Percentiles rank a stretch among this genome's conserved stretches.
Conservation (phyloP, 345 rosid genomes). For the Stellera chamaejasme region DNA sequence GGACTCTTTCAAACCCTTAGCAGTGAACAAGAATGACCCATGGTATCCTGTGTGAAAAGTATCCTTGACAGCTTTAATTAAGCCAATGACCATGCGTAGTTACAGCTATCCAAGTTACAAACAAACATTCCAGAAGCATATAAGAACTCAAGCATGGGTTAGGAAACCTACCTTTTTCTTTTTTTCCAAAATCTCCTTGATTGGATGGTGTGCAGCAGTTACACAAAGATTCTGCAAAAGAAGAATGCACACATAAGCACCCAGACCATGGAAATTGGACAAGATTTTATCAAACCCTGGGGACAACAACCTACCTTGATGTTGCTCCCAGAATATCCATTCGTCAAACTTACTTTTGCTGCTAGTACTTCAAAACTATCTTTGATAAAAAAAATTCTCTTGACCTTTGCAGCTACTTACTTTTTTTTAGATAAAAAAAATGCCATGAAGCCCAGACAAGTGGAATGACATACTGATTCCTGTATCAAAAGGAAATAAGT, state of each 20-base stretch:
- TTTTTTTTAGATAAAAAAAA: background rate
- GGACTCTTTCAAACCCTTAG: too few relatives aligned
- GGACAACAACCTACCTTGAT: conserved; percentile 40
- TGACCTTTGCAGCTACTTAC: background rate
- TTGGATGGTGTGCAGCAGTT: conserved; percentile 84
- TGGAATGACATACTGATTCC: conserved; percentile 90
- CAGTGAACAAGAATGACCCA: too few relatives aligned
- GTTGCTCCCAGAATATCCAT: conserved; percentile 94
- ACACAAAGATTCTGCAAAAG: conserved; percentile 65
- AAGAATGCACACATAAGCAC: conserved; percentile 2
- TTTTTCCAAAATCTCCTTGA: conserved; percentile 73
- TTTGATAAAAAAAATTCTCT: too few relatives aligned
- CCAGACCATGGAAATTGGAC: conserved; percentile 2
- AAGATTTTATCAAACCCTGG: background rate
- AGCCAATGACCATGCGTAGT: too few relatives aligned
- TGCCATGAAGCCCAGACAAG: conserved; percentile 85
- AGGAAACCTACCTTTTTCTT: conserved; percentile 52
- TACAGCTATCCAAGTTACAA: too few relatives aligned
- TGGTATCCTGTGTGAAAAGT: too few relatives aligned
- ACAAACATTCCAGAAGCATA: too few relatives aligned
- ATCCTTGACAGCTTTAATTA: too few relatives aligned
- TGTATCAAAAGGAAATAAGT: conserved; percentile 4
- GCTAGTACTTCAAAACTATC: too few relatives aligned
- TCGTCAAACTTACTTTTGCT: conserved; percentile 58
- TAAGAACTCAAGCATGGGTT: background rate